These are phyloP conservation scores for Rhododendron ovatum DNA, from an alignment of 148 eudicot species.

Conservation along the genomic window DNA sequence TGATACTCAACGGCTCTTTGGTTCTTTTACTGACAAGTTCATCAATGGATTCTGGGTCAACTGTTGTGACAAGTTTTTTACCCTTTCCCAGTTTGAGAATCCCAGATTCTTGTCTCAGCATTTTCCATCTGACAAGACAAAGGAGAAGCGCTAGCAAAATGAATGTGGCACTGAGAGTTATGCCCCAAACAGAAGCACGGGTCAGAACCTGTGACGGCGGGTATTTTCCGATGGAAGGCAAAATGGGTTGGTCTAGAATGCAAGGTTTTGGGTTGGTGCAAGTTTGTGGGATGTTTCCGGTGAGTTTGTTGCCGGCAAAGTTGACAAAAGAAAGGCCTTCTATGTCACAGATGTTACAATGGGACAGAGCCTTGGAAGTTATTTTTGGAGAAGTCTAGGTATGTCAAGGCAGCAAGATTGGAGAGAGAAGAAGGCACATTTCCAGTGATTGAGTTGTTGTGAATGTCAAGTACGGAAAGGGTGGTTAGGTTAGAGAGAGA, in stretches of 20 bases:
- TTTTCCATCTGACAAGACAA: constrained; percentile 36
- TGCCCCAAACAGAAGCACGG: constrained; percentile 48
- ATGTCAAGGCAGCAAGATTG: constrained; percentile 66
- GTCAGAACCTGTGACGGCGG: constrained; percentile 27
- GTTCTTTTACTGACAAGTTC: constrained; percentile 51
- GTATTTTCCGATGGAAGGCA: constrained; percentile 14
- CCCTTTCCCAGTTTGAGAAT: constrained; percentile 28
- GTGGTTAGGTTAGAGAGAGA: constrained; percentile 57
- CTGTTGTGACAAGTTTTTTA: constrained; percentile 35
- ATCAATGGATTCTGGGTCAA: constrained; percentile 37
- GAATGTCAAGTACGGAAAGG: constrained; percentile 75
- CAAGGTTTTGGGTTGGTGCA: constrained; percentile 40
- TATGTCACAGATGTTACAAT: constrained; percentile 51
- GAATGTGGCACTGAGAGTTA: constrained; percentile 32
- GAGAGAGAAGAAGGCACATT: constrained; percentile 54
- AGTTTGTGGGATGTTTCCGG: constrained; percentile 47
- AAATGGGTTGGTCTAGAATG: constrained; percentile 17
- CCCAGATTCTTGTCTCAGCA: constrained; percentile 27
- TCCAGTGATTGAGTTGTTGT: constrained; percentile 60
- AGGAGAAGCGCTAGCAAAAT: constrained; percentile 34
- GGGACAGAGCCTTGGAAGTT: constrained; percentile 51
- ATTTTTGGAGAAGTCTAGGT: constrained; percentile 75
- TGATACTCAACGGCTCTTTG: constrained; percentile 89
- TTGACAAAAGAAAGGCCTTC: constrained; percentile 54
- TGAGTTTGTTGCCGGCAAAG: constrained; percentile 61